These are phyloP conservation scores for Brasenia schreberi DNA, from an alignment of 164 flowering plant genomes.

Conservation along the genomic window DNA sequence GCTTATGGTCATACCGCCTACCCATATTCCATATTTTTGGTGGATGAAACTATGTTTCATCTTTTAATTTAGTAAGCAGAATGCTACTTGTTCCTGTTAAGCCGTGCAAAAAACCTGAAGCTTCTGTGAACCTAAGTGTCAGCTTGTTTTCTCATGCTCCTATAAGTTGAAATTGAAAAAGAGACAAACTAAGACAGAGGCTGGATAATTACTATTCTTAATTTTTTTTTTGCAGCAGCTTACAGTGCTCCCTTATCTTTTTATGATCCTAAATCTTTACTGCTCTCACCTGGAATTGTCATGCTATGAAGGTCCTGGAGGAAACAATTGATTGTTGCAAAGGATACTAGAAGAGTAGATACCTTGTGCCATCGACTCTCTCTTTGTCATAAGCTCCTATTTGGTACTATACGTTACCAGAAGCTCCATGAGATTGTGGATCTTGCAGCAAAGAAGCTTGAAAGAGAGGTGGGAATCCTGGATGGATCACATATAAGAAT, in stretches of 20 bases:
- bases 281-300: background rate
- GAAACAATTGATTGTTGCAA: conserved; percentile 70
- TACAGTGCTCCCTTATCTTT: too few relatives aligned
- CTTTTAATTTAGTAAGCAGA: too few relatives aligned
- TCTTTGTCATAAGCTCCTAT: conserved; percentile 59
- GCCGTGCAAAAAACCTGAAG: too few relatives aligned
- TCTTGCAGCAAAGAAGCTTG: conserved; percentile 62
- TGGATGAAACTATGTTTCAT: too few relatives aligned
- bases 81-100: too few relatives aligned
- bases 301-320: conserved; percentile 55
- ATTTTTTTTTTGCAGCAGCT: too few relatives aligned
- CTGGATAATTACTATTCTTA: background rate
- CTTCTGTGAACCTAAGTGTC: too few relatives aligned
- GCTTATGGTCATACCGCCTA: too few relatives aligned
- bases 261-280: background rate
- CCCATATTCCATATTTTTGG: too few relatives aligned
- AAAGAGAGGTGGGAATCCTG: conserved; percentile 74
- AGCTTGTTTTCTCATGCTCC: too few relatives aligned
- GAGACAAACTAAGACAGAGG: too few relatives aligned
- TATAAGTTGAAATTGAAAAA: too few relatives aligned
- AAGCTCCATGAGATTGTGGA: conserved; percentile 47
- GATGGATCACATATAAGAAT: conserved; percentile 63
- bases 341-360: conserved; percentile 86
- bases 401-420: conserved; percentile 41
- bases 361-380: conserved; percentile 69